Evolutionary conservation across 805 yeast species (phyloP).

Genomic region (Kluyveromyces dobzhanskii): DNA sequence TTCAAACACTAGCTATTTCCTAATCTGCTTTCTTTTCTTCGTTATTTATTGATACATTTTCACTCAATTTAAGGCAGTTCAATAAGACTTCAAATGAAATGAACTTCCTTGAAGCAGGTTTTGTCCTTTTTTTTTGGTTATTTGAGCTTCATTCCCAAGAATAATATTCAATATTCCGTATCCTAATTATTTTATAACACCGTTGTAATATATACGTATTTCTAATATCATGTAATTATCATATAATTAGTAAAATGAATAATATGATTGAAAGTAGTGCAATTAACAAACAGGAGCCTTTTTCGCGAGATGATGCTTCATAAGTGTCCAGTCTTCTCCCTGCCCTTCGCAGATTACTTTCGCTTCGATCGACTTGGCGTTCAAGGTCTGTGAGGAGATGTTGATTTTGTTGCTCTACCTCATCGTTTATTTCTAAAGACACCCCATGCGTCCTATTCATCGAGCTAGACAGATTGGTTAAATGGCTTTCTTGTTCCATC

Average conservation of each 20-base stretch:
- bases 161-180: too few relatives aligned
- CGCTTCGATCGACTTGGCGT: constrained; percentile 36
- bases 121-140: too few relatives aligned
- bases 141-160: too few relatives aligned
- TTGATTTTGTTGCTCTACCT: constrained; percentile 40
- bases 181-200: too few relatives aligned
- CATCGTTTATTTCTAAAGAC: constrained; percentile 39
- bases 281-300: constrained; percentile 44
- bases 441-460: constrained; percentile 38
- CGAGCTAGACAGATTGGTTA: constrained; percentile 34
- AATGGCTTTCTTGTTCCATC: constrained; percentile 37
- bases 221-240: background rate
- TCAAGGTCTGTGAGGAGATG: constrained; percentile 42
- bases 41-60: too few relatives aligned
- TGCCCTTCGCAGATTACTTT: constrained; percentile 35
- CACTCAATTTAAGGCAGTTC: too few relatives aligned
- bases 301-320: constrained; percentile 35
- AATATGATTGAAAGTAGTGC: constrained; percentile 36
- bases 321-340: constrained; percentile 33
- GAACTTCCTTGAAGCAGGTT: too few relatives aligned
- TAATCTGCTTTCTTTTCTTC: too few relatives aligned
- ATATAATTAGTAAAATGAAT: constrained; percentile 34
- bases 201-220: too few relatives aligned
- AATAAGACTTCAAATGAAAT: too few relatives aligned
- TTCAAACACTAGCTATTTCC: too few relatives aligned